Conservation (phyloP, 257 asterid species). For the Capsicum rhomboideum region DNA sequence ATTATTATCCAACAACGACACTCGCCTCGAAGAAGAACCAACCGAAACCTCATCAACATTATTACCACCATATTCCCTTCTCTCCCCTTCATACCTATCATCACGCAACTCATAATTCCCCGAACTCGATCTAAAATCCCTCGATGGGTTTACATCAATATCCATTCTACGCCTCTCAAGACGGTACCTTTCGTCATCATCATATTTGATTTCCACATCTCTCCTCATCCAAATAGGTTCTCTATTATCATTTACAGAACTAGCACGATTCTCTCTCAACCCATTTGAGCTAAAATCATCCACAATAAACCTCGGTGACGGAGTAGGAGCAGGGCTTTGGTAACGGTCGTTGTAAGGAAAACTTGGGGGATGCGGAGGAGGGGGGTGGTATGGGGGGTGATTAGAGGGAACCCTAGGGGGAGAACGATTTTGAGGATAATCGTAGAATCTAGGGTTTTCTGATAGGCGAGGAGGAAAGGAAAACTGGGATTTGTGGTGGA, state of each 20-base stretch:
- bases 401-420: slow-evolving; percentile 16
- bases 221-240: slow-evolving; percentile 7
- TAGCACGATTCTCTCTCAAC: slow-evolving; percentile 4
- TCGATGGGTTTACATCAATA: background rate
- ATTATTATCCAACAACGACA: slow-evolving; percentile 10
- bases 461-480: slow-evolving; percentile 21
- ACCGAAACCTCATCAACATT: slow-evolving; percentile 14
- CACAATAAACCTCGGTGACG: background rate
- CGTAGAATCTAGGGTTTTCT: slow-evolving; percentile 26
- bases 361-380: slow-evolving; percentile 1
- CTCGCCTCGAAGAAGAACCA: slow-evolving; percentile 10
- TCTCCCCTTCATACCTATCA: slow-evolving; percentile 22
- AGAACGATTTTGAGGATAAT: slow-evolving; percentile 16
- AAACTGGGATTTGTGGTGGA: slow-evolving; percentile 16
- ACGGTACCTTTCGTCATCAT: background rate
- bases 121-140: background rate
- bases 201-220: background rate
- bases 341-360: slow-evolving; percentile 2
- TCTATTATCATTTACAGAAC: background rate
- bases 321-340: background rate
- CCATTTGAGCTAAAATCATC: background rate
- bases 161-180: background rate
- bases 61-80: slow-evolving; percentile 17
- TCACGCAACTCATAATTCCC: slow-evolving; percentile 13
- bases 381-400: slow-evolving; percentile 1